Base-by-base conservation (phyloP, 2,329 filamentous ascomycete genomes). In the Penicillium rolfsii region DNA sequence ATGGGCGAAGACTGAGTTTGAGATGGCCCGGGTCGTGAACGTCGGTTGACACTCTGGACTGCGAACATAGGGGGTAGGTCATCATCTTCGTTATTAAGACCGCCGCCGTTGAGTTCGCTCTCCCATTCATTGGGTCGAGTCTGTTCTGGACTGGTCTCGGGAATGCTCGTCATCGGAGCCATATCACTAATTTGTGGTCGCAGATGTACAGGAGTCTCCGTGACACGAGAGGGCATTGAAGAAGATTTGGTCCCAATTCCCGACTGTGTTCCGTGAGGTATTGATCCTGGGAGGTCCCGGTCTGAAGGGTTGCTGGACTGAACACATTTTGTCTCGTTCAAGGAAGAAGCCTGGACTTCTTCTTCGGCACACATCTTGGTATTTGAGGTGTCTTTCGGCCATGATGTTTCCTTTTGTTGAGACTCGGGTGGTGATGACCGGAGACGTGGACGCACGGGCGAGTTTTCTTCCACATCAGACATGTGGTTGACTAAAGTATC, bases 201-300 rank as follows among this genome's bases (percentile, higher is more conserved):
- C n/a, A 65, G 67, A 28, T 73, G 70, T 46, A 76, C 64, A 22
- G 77, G 77, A 5, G 77, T 80, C 63, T 79, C 76, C 22, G 70
- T 72, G n/a, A 79, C 69, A 38, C 71, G 73, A 28, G 77, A 78
- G 8, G 72, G 73, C 70, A 78, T 74, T 11, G 76, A 78, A 5
- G 76, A 78, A 6, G 70, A 66, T 55, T 77, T 76, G 9, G 67
- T 70, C 22, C 55, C 66, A 26, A 35, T 28, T 41, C 66, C 67
- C 8, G 56, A 26, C n/a, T 59, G 57, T 2, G 62, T 59, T 24
- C 30, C 50, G 26, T 58, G 63, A 5, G 61, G 60, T 9, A 56
- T 53, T 19, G 58, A 55, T 6, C 43, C 60, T 33, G 52, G 12
- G 35, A 26, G 19, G 16, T 57, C 61, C 19, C 62, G 59, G 6